Conservation (phyloP, 179 eudicot genomes). For the Silene noctiflora region DNA sequence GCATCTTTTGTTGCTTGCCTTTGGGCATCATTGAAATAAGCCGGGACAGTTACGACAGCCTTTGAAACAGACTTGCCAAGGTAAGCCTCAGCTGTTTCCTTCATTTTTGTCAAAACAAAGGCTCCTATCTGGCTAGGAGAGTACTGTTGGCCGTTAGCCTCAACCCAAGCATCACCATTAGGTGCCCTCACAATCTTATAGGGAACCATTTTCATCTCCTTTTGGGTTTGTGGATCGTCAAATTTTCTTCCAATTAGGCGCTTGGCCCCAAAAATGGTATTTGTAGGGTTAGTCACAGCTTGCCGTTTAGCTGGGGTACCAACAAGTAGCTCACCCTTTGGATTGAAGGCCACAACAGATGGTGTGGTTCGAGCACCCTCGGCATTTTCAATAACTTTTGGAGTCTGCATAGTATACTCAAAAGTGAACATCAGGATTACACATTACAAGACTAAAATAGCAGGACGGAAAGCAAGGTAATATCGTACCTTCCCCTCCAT, state of each 20-base stretch:
- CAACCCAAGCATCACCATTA: slow-evolving; percentile 99
- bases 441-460: background rate
- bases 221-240: slow-evolving; percentile 82
- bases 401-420: slow-evolving; percentile 36
- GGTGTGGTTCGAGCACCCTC: slow-evolving; percentile 97
- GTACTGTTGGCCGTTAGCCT: slow-evolving; percentile 81
- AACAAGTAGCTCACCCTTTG: slow-evolving; percentile 76
- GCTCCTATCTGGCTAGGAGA: slow-evolving; percentile 94
- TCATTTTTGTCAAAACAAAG: slow-evolving; percentile 77
- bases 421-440: background rate
- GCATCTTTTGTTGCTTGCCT: slow-evolving; percentile 96
- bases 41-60: slow-evolving; percentile 85
- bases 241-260: slow-evolving; percentile 80
- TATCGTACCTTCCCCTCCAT: slow-evolving; percentile 88
- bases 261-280: slow-evolving; percentile 79
- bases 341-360: slow-evolving; percentile 82
- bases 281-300: slow-evolving; percentile 90
- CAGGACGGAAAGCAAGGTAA: background rate
- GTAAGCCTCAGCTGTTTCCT: slow-evolving; percentile 85
- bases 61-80: slow-evolving; percentile 69
- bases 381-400: slow-evolving; percentile 87
- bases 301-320: slow-evolving; percentile 99
- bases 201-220: slow-evolving; percentile 94
- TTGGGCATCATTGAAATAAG: slow-evolving; percentile 88
- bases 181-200: slow-evolving; percentile 80